Percentiles rank a stretch among this genome's conserved stretches.
Conservation (phyloP, 2,329 filamentous ascomycete species). For the Thielaviopsis musarum region DNA sequence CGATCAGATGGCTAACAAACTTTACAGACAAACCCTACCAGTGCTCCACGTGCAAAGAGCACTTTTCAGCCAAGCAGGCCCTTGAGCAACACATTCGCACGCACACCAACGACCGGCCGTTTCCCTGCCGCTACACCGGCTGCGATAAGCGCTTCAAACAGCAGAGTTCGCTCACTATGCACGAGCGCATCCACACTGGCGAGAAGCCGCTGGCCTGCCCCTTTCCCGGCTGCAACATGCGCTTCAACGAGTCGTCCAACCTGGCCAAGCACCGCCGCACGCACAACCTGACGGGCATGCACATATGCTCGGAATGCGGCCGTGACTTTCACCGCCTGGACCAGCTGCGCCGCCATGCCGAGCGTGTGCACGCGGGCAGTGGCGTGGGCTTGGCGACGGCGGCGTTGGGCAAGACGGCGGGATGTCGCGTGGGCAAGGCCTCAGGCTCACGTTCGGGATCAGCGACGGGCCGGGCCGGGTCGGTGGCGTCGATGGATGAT, state of each 20-base stretch:
- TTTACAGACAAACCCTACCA: constrained; percentile 39
- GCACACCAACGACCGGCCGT: constrained; percentile 49
- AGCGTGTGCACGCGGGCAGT: constrained; percentile 15
- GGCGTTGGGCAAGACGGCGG: constrained; percentile 1
- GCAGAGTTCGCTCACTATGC: constrained; percentile 52
- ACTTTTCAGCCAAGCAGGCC: constrained; percentile 50
- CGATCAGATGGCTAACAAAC: constrained; percentile 13
- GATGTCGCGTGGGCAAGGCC: neutral
- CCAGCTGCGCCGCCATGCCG: constrained; percentile 38
- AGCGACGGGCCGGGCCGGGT: neutral
- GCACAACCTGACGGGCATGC: constrained; percentile 35
- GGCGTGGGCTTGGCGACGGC: neutral
- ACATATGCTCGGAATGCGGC: constrained; percentile 35
- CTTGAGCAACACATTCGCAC: constrained; percentile 50
- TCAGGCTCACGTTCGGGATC: no score
- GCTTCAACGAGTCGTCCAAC: constrained; percentile 49
- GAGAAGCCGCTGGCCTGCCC: constrained; percentile 44
- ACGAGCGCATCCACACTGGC: constrained; percentile 48
- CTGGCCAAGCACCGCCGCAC: constrained; percentile 48
- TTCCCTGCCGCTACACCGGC: constrained; percentile 32
- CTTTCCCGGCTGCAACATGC: constrained; percentile 32
- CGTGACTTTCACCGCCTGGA: constrained; percentile 43
- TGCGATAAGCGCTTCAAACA: constrained; percentile 47
- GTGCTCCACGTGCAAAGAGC: constrained; percentile 37
- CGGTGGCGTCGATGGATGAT: neutral